phyloP scores from a whole-genome alignment of 2,329 filamentous ascomycete species.

The Penicillium sclerotiorum region DNA sequence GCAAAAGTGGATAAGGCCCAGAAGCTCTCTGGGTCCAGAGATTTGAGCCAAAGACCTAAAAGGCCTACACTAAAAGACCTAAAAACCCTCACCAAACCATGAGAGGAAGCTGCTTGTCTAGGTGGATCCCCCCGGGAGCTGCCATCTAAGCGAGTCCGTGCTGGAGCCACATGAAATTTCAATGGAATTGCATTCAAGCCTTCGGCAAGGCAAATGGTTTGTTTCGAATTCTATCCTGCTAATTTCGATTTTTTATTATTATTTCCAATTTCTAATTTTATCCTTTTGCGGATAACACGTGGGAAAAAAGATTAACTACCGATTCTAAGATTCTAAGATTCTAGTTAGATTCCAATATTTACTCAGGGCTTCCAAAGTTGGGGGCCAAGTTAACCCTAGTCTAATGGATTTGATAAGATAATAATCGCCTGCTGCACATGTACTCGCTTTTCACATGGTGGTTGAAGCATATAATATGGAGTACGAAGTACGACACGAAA shows the following conservation, averaged over 20 bases:
- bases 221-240: too few relatives aligned
- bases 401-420: too few relatives aligned
- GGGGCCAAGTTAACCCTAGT: too few relatives aligned
- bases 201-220: too few relatives aligned
- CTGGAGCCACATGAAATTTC: background rate
- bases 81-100: conserved; percentile 11
- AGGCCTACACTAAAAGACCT: too few relatives aligned
- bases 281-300: conserved; percentile 4
- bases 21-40: conserved; percentile 6
- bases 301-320: conserved; percentile 1
- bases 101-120: conserved; percentile 18
- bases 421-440: background rate
- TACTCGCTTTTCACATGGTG: too few relatives aligned
- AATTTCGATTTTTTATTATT: too few relatives aligned
- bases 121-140: conserved; percentile 11
- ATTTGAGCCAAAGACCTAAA: too few relatives aligned
- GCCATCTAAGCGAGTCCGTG: conserved; percentile 12
- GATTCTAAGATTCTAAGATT: background rate
- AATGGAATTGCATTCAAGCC: too few relatives aligned
- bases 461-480: background rate
- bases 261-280: background rate
- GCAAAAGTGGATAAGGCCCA: conserved; percentile 9
- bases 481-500: too few relatives aligned
- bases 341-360: too few relatives aligned
- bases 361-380: too few relatives aligned